Evolutionary conservation across 1,284 basidiomycete species (phyloP).

Genomic region (Fistulina hepatica): DNA sequence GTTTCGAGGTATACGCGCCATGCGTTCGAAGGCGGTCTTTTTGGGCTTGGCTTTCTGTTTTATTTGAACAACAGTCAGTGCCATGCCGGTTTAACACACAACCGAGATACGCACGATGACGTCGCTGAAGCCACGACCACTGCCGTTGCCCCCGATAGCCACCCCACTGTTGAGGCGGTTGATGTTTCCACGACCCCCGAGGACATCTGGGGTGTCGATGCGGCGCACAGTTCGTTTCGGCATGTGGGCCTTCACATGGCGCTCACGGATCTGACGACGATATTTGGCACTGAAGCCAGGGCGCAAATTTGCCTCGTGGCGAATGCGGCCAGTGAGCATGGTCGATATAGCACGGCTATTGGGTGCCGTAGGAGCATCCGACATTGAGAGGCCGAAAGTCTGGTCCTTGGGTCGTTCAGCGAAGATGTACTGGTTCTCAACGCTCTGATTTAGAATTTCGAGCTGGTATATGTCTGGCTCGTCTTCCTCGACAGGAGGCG

Average conservation of each 20-base stretch:
- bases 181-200: conserved; percentile 54
- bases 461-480: conserved; percentile 63
- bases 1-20: conserved; percentile 82
- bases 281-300: conserved; percentile 56
- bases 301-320: conserved; percentile 61
- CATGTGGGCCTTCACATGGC: conserved; percentile 50
- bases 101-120: conserved; percentile 40
- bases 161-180: conserved; percentile 54
- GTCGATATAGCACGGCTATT: not conserved
- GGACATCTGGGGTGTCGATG: conserved; percentile 47
- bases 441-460: conserved; percentile 64
- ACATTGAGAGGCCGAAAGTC: conserved; percentile 22
- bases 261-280: conserved; percentile 50
- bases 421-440: conserved; percentile 69
- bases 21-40: conserved; percentile 74
- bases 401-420: conserved; percentile 63
- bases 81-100: conserved; percentile 3
- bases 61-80: conserved; percentile 1
- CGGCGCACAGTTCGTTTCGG: conserved; percentile 46
- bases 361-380: not conserved
- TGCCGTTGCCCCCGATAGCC: conserved; percentile 22
- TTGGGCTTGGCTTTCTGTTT: conserved; percentile 44
- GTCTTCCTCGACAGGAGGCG: conserved; percentile 23
- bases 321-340: conserved; percentile 58
- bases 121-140: conserved; percentile 40